Percentiles rank a stretch among this genome's conserved stretches.
These are phyloP conservation scores for Colletotrichum caudatum DNA, from an alignment of 2,329 filamentous ascomycete genomes.

Conservation along the genomic window DNA sequence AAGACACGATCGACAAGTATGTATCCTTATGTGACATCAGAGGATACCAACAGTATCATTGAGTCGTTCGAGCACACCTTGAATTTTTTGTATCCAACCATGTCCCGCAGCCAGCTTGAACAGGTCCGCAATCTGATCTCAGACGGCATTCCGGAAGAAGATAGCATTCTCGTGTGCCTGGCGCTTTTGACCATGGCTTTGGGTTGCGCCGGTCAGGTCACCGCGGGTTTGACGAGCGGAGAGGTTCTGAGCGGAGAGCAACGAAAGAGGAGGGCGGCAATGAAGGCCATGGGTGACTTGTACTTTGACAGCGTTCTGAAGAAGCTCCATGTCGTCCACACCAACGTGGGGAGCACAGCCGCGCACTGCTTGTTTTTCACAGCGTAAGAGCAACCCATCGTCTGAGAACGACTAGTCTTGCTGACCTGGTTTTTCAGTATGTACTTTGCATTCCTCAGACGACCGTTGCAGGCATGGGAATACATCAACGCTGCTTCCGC, in stretches of 20 bases:
- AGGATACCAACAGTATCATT: constrained; percentile 57
- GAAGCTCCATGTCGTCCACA: constrained; percentile 59
- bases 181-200: constrained; percentile 61
- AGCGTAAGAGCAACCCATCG: constrained; percentile 54
- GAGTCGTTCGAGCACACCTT: constrained; percentile 59
- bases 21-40: constrained; percentile 56
- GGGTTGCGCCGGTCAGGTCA: constrained; percentile 59
- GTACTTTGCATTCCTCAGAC: constrained; percentile 63
- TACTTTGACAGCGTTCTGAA: constrained; percentile 62
- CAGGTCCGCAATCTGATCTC: constrained; percentile 50
- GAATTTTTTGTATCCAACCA: constrained; percentile 67
- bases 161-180: constrained; percentile 55
- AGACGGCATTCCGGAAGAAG: constrained; percentile 52
- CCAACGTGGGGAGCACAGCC: constrained; percentile 59
- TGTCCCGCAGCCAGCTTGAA: constrained; percentile 55
- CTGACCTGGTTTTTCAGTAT: constrained; percentile 48
- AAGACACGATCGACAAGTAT: constrained; percentile 51
- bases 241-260: constrained; percentile 45
- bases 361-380: constrained; percentile 64
- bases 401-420: background rate
- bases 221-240: constrained; percentile 46
- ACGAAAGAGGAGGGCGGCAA: constrained; percentile 48
- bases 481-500: constrained; percentile 62
- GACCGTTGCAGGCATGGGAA: constrained; percentile 65
- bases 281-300: constrained; percentile 54